Base-by-base conservation (phyloP, 2,329 filamentous ascomycete genomes). In the Fusarium sp. region DNA sequence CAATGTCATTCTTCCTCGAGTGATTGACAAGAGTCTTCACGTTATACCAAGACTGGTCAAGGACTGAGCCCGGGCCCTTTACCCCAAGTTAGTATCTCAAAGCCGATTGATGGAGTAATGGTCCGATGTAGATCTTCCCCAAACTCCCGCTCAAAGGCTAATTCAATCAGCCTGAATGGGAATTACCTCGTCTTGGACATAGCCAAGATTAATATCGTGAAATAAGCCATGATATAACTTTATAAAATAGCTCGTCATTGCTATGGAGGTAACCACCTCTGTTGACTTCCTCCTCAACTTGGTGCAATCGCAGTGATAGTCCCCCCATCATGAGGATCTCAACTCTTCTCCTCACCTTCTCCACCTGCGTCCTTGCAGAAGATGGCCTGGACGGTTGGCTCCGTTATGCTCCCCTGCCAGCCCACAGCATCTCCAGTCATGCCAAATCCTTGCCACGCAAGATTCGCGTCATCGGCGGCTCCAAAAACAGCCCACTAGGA, bases 301-400 rank as follows among this genome's bases (percentile, higher is more conserved):
- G 9, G 7, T 37, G 8, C 16, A 34, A 43, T 60, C 10, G 30
- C 28, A 60, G 23, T 41, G 32, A 25, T 51, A 18, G 20, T 3
- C 11, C 16, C 32, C 16, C 34, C 18, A 61, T 10, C 34, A 72
- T 72, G 69, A 40, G 59, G 47, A 21, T 58, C 41, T 53, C 63
- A 14, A 54, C 59, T 42, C 21, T 72, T n/a, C 56, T 62, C 37
- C 47, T 72, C 32, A 68, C 75, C 55, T 64, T 69, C 41, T 62
- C 79, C 66, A 77, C 79, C 74, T 72, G 83, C 40, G 83, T 75
- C 42, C 77, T 78, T 46, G 88, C 88, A 41, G 89, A 92, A 72
- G 85, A 87, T 73, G 90, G 90, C 13, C 78, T 89, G 25, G 80
- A 85, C 59, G 89, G 82, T 49, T 92, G 90, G 90, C 78, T 92